Evolutionary conservation across 2,329 filamentous ascomycete species (phyloP), one percentile per base, ranked within the genome.

Genomic region (Colletotrichum neosansevieriae): DNA sequence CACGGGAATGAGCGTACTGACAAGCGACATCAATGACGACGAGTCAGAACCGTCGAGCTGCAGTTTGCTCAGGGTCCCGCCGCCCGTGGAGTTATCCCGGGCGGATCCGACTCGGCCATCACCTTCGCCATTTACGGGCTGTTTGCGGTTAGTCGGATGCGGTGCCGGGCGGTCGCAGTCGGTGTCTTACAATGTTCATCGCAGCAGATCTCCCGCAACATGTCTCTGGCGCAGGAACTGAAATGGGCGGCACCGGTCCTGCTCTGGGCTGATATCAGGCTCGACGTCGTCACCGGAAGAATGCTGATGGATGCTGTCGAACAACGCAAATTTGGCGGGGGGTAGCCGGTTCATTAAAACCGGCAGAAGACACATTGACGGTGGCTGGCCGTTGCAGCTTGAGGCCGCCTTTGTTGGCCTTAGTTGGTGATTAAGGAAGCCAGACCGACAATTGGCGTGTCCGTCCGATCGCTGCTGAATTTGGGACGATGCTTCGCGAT

Each of bases 1-100:
- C 5, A 88, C 81, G 10, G 88, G 88, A 7, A 87, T 71, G 17
- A 89, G 81, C 36, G 87, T 89, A 74, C 80, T 79, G 51, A 87
- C 77, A 13, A 85, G 76, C 1, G 80, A 75, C 29, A 75, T 73
- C 38, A 81, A 74, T 2, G 82, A 84, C 4, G 78, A 77, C 9
- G 80, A 83, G 72, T 82, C 77, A n/a, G 76, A 77, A 32, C 75
- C 74, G 29, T 72, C 73, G 15, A 75, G 69, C 15, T 76, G 74
- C 51, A 77, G 50, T 36, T 78, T 77, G 71, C 76, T 75, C 58
- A 83, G 51, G 40, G 81, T 81, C 71, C 79, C 76, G 70, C 79
- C 76, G 70, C 75, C 74, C 4, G 79, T 81, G 2, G 77, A 75
- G 72, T 80, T 80, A 59, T 82, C 77, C 47, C 82, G 80, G 36